These are phyloP conservation scores for Colletotrichum incanum DNA, from an alignment of 2,329 filamentous ascomycete species.

Conservation along the genomic window DNA sequence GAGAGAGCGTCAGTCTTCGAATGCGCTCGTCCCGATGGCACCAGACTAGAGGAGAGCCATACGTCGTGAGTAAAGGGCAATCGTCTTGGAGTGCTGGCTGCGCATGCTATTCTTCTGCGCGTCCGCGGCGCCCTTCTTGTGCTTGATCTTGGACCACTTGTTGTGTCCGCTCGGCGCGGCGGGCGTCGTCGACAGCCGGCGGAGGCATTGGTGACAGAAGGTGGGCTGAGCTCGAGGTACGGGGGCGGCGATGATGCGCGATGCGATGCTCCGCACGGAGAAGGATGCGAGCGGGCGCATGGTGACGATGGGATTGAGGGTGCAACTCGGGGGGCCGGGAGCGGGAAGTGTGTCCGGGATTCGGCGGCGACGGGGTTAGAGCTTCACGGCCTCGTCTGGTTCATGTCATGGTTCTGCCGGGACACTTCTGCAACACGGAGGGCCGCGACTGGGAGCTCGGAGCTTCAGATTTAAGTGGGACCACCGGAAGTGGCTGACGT, in stretches of 20 bases:
- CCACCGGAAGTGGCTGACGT: constrained; percentile 16
- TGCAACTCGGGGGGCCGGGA: background rate
- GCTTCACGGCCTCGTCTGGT: constrained; percentile 12
- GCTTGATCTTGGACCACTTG: constrained; percentile 96
- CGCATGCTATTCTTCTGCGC: constrained; percentile 82
- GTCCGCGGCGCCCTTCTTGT: constrained; percentile 93
- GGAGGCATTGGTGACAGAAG: constrained; percentile 65
- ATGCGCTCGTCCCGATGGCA: background rate
- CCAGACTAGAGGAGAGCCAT: constrained; percentile 48
- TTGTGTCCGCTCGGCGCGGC: constrained; percentile 79
- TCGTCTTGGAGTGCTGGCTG: constrained; percentile 77
- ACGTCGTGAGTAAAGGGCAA: constrained; percentile 84
- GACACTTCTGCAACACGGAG: constrained; percentile 20
- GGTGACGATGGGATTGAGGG: background rate
- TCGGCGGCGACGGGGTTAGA: background rate
- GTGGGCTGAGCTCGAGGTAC: constrained; percentile 19
- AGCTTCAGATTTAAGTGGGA: constrained; percentile 33
- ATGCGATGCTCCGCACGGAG: constrained; percentile 26
- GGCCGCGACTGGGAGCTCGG: constrained; percentile 19
- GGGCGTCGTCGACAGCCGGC: constrained; percentile 64
- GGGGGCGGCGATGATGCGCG: constrained; percentile 7
- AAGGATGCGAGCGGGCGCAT: constrained; percentile 33
- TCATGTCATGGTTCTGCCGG: constrained; percentile 23
- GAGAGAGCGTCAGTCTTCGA: background rate
- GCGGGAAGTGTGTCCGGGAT: constrained; percentile 1